Evolutionary conservation across 345 rosid genomes (phyloP).

Genomic region (Salix udensis): DNA sequence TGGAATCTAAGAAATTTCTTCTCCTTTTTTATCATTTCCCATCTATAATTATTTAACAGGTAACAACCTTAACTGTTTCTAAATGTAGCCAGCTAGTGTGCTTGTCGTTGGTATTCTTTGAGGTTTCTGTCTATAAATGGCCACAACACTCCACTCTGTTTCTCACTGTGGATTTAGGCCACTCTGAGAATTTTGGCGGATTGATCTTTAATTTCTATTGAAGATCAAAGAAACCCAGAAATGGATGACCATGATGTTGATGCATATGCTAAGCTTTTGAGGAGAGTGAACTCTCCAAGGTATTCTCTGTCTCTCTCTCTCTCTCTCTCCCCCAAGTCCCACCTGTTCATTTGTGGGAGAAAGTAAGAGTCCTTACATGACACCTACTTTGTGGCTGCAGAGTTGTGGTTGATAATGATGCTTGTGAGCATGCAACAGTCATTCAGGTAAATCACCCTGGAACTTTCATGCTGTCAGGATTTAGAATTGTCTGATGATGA

Average conservation of each 20-base stretch:
- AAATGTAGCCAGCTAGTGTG: neutral
- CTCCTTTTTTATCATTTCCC: neutral
- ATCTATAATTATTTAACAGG: neutral
- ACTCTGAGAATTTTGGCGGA: neutral
- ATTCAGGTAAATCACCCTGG: constrained; percentile 44
- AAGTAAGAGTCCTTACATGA: neutral
- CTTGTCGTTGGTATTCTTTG: neutral
- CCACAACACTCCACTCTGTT: neutral
- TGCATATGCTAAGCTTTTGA: constrained; percentile 76
- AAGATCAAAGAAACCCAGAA: neutral
- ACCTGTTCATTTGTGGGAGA: neutral
- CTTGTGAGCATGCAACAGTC: constrained; percentile 68
- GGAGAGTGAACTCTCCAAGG: constrained; percentile 94
- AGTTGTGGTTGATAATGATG: constrained; percentile 71
- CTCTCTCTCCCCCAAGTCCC: neutral
- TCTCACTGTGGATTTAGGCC: neutral
- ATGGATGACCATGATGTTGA: constrained; percentile 37
- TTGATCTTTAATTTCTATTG: neutral
- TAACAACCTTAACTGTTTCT: neutral
- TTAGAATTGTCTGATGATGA: too few relatives aligned
- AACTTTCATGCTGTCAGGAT: neutral
- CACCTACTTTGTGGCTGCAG: constrained; percentile 30
- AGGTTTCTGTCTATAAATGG: neutral
- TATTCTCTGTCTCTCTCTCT: neutral
- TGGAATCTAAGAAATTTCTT: constrained; percentile 25